Evolutionary conservation across 2,329 filamentous ascomycete species (phyloP), one percentile per base, ranked within the genome.

Genomic region (Exophiala calicioides): DNA sequence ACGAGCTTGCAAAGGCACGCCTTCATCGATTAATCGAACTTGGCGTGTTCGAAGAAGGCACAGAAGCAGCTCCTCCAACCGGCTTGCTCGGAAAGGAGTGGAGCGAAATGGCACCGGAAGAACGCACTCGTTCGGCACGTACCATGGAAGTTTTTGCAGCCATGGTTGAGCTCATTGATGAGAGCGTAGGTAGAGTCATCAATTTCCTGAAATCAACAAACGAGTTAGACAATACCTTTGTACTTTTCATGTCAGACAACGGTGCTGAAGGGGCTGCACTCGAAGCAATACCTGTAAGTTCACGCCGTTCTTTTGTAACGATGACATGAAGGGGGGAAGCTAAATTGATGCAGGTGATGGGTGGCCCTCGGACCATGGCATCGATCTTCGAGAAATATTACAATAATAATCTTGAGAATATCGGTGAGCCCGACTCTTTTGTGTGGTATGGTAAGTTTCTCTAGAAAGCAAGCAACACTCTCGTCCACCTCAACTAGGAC

Each of bases 21-120:
- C 68, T 84, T n/a, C 69, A 75, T 48, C 66, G 71, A 3, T 70
- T 83, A 37, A 80, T 79, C 53, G 71, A 80, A 7, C 68, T 81
- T 5, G 80, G 79, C 3, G 68, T 84, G 57, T 68, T 81, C 6
- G 60, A 68, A 1, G 58, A 68, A 16, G 72, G 79, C 38, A 76
- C 71, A 5, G 64, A 67, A 32, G 64, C 71, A 0, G 66, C 68
- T 0, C 23, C 36, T 19, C 20, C 12, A 12, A 19, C 32, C 13
- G 33, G 30, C 7, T 19, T 3, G 3, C 3, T 37, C 6, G 3
- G 4, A 7, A 29, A 29, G 10, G 31, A 36, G 15, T 47, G 44
- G 44, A 8, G 8, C 6, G 23, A 35, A 3, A 38, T 47, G 18
- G 10, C 20, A 8, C 3, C 10, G 8, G 38, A 26, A 3, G 45